Evolutionary conservation across 2,329 filamentous ascomycete species (phyloP).

Genomic region (Scytalidium lignicola): DNA sequence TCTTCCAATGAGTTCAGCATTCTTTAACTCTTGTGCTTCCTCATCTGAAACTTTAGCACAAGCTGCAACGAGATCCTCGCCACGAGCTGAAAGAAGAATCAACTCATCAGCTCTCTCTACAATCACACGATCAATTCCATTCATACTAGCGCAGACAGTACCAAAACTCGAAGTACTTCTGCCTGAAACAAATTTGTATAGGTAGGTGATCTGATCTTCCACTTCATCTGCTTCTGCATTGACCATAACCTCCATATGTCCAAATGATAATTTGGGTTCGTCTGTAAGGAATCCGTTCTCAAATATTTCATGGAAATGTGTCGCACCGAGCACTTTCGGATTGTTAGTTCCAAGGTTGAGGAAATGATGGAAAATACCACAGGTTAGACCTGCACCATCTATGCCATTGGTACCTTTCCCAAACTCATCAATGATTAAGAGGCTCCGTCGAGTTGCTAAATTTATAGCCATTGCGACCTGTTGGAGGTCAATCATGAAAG

Average conservation of each 20-base stretch:
- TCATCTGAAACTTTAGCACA: constrained; percentile 62
- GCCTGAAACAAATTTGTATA: constrained; percentile 66
- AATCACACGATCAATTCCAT: constrained; percentile 69
- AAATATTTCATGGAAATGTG: constrained; percentile 69
- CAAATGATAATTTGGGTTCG: constrained; percentile 50
- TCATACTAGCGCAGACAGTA: constrained; percentile 77
- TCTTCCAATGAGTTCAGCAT: constrained; percentile 59
- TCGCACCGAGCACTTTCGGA: constrained; percentile 56
- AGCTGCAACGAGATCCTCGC: constrained; percentile 69
- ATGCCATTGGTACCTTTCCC: constrained; percentile 57
- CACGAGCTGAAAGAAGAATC: constrained; percentile 59
- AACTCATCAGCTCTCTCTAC: constrained; percentile 73
- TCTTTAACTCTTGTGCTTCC: constrained; percentile 62
- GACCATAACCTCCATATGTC: constrained; percentile 67
- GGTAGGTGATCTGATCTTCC: constrained; percentile 64
- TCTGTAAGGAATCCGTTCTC: constrained; percentile 52
- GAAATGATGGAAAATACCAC: constrained; percentile 54
- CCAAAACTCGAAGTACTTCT: constrained; percentile 79
- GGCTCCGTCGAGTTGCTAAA: constrained; percentile 67
- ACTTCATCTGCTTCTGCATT: constrained; percentile 44
- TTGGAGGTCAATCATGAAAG: constrained; percentile 74
- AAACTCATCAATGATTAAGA: constrained; percentile 93
- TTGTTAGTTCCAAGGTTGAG: constrained; percentile 37
- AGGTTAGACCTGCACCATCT: constrained; percentile 54
- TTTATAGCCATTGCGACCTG: constrained; percentile 75